Conservation (phyloP, 176 grass and related monocot species). For the Carex myosuroides region DNA sequence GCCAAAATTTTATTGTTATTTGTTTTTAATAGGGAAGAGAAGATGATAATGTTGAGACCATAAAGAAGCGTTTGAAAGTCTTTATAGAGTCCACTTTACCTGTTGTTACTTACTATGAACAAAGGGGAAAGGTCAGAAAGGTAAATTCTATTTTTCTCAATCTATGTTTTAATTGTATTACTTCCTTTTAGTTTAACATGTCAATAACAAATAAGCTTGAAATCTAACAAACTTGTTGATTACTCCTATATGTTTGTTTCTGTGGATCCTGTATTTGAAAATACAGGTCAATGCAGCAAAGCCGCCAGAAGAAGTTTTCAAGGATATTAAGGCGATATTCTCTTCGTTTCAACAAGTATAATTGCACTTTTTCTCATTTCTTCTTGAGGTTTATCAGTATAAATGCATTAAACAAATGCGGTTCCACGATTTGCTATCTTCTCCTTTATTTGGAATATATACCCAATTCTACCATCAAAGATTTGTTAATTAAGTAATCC, state of each 20-base stretch:
- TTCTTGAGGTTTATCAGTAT: neutral
- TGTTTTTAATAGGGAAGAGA: conserved; percentile 42
- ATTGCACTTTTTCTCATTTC: neutral
- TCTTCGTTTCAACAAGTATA: conserved; percentile 26
- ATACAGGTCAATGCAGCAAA: conserved; percentile 49
- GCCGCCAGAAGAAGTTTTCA: conserved; percentile 39
- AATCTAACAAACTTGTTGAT: neutral
- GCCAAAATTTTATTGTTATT: conserved; percentile 10
- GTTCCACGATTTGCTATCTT: neutral
- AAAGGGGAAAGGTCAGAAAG: conserved; percentile 52
- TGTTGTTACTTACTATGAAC: conserved; percentile 43
- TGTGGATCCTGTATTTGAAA: conserved; percentile 9
- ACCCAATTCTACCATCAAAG: neutral
- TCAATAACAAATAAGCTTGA: conserved; percentile 1
- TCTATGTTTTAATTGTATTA: neutral
- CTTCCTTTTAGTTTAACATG: neutral
- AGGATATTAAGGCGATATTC: conserved; percentile 54
- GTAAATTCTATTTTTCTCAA: conserved; percentile 23
- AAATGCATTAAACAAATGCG: neutral
- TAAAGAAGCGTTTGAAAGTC: conserved; percentile 53
- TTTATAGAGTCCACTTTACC: conserved; percentile 51
- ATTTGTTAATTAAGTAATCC: neutral
- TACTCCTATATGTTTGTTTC: neutral
- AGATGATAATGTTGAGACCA: conserved; percentile 70
- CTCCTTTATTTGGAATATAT: neutral